Conservation (phyloP, 1,284 basidiomycete genomes). For the Moniliophthora roreri region DNA sequence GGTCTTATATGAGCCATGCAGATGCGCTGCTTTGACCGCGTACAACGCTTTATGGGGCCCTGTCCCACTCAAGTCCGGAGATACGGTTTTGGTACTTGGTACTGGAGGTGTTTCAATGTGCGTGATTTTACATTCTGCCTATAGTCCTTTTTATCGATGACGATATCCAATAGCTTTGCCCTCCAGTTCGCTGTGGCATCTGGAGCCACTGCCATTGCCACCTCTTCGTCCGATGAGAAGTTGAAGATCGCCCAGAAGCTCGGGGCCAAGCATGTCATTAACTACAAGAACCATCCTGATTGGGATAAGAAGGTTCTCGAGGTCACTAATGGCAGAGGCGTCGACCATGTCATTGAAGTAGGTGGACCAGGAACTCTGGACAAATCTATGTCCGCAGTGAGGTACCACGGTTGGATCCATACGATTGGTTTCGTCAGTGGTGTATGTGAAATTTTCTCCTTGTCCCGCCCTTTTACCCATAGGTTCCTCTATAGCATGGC, state of each 20-base stretch:
- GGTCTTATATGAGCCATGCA: conserved; percentile 9
- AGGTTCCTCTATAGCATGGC: neutral
- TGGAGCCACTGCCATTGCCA: conserved; percentile 48
- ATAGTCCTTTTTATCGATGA: neutral
- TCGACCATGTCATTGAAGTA: conserved; percentile 27
- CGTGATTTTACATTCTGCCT: conserved; percentile 5
- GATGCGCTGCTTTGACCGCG: conserved; percentile 46
- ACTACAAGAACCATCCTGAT: conserved; percentile 43
- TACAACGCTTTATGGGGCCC: conserved; percentile 43
- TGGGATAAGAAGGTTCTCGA: conserved; percentile 44
- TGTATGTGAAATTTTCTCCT: conserved; percentile 2
- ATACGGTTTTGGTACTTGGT: conserved; percentile 42
- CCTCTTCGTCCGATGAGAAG: conserved; percentile 52
- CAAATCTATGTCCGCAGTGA: conserved; percentile 32
- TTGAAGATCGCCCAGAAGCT: conserved; percentile 34
- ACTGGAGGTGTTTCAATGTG: conserved; percentile 50
- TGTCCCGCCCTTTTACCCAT: neutral
- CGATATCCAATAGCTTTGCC: conserved; percentile 28
- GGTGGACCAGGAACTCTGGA: conserved; percentile 35
- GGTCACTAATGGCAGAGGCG: conserved; percentile 22
- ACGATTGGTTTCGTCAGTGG: conserved; percentile 22
- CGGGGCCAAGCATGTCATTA: conserved; percentile 42
- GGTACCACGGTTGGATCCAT: conserved; percentile 24
- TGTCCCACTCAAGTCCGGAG: conserved; percentile 35
- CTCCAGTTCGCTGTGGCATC: conserved; percentile 44